Conservation (phyloP, 164 flowering plant genomes). For the Chloranthus sessilifolius region DNA sequence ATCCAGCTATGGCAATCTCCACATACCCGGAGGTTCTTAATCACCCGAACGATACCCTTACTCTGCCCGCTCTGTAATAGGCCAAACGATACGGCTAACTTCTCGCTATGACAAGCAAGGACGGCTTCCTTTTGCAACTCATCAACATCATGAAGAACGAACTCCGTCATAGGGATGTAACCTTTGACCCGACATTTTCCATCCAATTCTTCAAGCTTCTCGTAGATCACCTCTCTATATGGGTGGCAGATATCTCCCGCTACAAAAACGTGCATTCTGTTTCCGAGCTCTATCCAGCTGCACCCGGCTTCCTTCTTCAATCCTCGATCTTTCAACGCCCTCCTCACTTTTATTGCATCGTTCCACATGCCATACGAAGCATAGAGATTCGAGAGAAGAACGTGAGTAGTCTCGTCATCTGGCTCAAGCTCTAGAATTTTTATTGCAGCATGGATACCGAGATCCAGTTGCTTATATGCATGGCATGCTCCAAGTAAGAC, state of each 20-base stretch:
- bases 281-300: constrained; percentile 32
- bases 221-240: constrained; percentile 22
- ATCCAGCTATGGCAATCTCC: constrained; percentile 34
- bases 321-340: constrained; percentile 18
- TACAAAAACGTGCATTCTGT: constrained; percentile 27
- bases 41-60: constrained; percentile 25
- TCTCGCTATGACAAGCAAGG: constrained; percentile 28
- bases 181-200: constrained; percentile 15
- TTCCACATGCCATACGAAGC: constrained; percentile 26
- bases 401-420: constrained; percentile 26
- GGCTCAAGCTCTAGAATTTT: constrained; percentile 32
- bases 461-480: constrained; percentile 26
- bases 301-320: constrained; percentile 28
- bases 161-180: constrained; percentile 24
- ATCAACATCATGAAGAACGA: constrained; percentile 27
- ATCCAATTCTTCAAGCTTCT: constrained; percentile 22
- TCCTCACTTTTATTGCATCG: constrained; percentile 22
- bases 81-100: constrained; percentile 28
- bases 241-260: constrained; percentile 31
- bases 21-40: constrained; percentile 28
- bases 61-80: constrained; percentile 13
- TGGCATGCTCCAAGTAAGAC: constrained; percentile 37
- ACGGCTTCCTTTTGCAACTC: constrained; percentile 25
- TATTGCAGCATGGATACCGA: constrained; percentile 25
- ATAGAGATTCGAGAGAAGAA: constrained; percentile 32